Evolutionary conservation across 371 early-diverging fungal genomes (phyloP).

Genomic region (Mucor piriformis): DNA sequence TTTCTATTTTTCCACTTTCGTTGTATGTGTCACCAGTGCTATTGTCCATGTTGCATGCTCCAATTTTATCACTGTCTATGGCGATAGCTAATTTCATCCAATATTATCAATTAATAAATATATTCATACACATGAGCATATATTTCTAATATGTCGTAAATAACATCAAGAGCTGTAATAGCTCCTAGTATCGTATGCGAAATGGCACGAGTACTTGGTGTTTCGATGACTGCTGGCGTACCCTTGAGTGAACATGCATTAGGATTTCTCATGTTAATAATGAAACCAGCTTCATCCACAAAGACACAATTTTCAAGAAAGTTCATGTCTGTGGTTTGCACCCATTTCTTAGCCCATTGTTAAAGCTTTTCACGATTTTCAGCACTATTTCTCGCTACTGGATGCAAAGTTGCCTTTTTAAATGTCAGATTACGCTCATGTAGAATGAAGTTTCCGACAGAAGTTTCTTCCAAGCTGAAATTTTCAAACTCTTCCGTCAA

Average conservation of each 20-base stretch:
- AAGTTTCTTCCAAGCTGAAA: slow-evolving; percentile 19
- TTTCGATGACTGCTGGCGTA: slow-evolving; percentile 21
- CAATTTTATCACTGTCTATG: no score
- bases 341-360: slow-evolving; percentile 11
- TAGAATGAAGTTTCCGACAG: slow-evolving; percentile 19
- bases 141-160: no score
- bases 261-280: slow-evolving; percentile 20
- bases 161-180: slow-evolving; percentile 8
- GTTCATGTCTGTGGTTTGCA: slow-evolving; percentile 9
- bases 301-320: slow-evolving; percentile 20
- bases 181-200: slow-evolving; percentile 19
- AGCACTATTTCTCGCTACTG: slow-evolving; percentile 16
- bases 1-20: no score
- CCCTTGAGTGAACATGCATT: slow-evolving; percentile 17
- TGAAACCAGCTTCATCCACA: slow-evolving; percentile 22
- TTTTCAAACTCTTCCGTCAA: slow-evolving; percentile 14
- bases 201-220: slow-evolving; percentile 14
- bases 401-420: slow-evolving; percentile 13
- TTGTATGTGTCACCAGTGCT: no score
- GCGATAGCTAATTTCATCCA: no score
- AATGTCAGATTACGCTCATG: slow-evolving; percentile 22
- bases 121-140: no score
- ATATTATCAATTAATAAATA: no score
- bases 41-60: no score
- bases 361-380: slow-evolving; percentile 17